These are phyloP conservation scores for Pugionium cornutum DNA, from an alignment of 345 rosid species.

Conservation along the genomic window DNA sequence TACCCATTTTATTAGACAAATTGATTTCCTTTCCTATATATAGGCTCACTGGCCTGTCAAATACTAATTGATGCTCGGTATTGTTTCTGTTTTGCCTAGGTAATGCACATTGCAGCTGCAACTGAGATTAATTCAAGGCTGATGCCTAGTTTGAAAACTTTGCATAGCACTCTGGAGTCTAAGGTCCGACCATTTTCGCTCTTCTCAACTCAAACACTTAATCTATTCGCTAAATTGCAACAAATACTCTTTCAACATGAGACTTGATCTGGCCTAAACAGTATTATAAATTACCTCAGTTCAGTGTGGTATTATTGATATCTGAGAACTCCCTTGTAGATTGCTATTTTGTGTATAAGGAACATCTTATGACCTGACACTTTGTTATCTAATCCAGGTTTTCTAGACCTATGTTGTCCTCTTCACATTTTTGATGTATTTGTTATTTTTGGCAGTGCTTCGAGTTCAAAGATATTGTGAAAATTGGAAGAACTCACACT, in stretches of 20 bases:
- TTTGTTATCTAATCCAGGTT: not conserved
- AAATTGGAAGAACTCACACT: slow-evolving; percentile 95
- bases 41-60: not conserved
- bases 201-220: slow-evolving; percentile 12
- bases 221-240: slow-evolving; percentile 6
- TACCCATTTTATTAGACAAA: not conserved
- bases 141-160: slow-evolving; percentile 66
- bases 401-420: not conserved
- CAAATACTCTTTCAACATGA: not conserved
- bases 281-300: not conserved
- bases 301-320: slow-evolving; percentile 2
- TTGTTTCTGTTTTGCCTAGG: slow-evolving; percentile 49
- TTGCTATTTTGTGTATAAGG: slow-evolving; percentile 14
- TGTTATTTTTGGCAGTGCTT: slow-evolving; percentile 48
- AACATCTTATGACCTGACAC: slow-evolving; percentile 6
- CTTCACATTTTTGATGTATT: slow-evolving; percentile 6
- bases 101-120: slow-evolving; percentile 98
- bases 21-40: not conserved
- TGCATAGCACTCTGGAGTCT: slow-evolving; percentile 66
- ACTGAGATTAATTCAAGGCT: slow-evolving; percentile 83
- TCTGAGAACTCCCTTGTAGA: not conserved
- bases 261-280: not conserved
- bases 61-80: slow-evolving; percentile 1
- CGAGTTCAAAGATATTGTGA: slow-evolving; percentile 87
- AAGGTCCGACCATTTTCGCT: slow-evolving; percentile 57